These are phyloP conservation scores for Hypoxylon subgilvum DNA, from an alignment of 495 filamentous ascomycete species.

Conservation along the genomic window DNA sequence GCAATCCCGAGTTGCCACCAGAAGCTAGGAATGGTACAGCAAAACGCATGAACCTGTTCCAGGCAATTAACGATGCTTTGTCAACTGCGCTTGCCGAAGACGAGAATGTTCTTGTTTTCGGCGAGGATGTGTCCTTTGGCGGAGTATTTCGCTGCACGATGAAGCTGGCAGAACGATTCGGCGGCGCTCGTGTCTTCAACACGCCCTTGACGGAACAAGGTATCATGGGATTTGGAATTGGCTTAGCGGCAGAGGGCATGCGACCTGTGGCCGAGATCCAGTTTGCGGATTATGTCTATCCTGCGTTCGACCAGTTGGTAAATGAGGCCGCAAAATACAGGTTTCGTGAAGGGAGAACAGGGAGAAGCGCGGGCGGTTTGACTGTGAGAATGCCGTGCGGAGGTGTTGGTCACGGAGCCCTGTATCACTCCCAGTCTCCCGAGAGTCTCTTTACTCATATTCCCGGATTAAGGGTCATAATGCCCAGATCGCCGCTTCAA, in stretches of 20 bases:
- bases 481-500: constrained; percentile 87
- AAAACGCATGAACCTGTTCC: constrained; percentile 88
- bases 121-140: constrained; percentile 96
- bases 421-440: constrained; percentile 95
- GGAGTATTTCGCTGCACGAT: constrained; percentile 96
- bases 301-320: constrained; percentile 95
- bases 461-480: constrained; percentile 86
- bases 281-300: constrained; percentile 97
- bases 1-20: constrained; percentile 66
- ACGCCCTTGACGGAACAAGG: constrained; percentile 94
- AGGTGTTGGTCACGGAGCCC: constrained; percentile 90
- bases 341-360: constrained; percentile 80
- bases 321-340: constrained; percentile 95
- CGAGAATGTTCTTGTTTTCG: constrained; percentile 87
- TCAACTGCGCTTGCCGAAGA: constrained; percentile 81
- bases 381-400: constrained; percentile 95
- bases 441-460: constrained; percentile 92
- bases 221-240: constrained; percentile 92
- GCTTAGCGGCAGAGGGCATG: constrained; percentile 88
- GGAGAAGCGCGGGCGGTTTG: constrained; percentile 73
- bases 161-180: constrained; percentile 85
- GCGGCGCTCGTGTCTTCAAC: constrained; percentile 91
- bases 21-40: constrained; percentile 72
- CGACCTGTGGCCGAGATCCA: constrained; percentile 95
- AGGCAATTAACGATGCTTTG: constrained; percentile 89